Conservation (phyloP, 2,329 filamentous ascomycete genomes). For the Verticillium zaregamsianum region DNA sequence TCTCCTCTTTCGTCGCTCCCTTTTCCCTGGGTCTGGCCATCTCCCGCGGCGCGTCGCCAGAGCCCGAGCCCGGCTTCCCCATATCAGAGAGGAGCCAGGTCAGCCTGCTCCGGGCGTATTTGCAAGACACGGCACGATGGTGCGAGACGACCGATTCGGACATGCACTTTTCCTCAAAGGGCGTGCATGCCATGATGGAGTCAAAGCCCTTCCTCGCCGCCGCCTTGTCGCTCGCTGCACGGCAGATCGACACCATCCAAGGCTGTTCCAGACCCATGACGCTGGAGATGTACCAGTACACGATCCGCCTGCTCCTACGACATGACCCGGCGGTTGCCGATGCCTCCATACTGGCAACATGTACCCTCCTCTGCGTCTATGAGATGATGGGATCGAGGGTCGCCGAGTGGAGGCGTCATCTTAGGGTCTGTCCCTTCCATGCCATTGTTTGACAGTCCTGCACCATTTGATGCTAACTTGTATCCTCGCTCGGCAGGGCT, state of each 20-base stretch:
- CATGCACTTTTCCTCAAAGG: conserved; percentile 5
- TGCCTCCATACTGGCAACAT: conserved; percentile 4
- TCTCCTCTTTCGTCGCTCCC: neutral
- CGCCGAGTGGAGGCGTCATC: conserved; percentile 8
- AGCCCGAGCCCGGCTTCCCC: neutral
- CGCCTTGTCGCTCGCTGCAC: conserved; percentile 6
- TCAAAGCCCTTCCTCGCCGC: conserved; percentile 7
- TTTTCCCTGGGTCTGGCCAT: conserved; percentile 2
- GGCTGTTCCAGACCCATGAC: conserved; percentile 1
- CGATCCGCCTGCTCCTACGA: conserved; percentile 6
- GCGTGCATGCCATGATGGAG: conserved; percentile 7
- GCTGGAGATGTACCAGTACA: conserved; percentile 10
- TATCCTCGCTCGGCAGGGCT: conserved; percentile 1
- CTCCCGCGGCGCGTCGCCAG: neutral
- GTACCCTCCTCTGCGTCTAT: conserved; percentile 10
- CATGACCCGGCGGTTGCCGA: conserved; percentile 8
- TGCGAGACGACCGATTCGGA: conserved; percentile 10
- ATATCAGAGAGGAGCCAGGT: neutral
- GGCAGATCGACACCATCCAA: conserved; percentile 5
- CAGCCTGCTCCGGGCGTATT: neutral
- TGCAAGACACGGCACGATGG: conserved; percentile 7
- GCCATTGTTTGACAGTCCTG: neutral
- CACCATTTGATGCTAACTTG: neutral
- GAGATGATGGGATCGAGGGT: conserved; percentile 13
- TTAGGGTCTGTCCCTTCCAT: neutral